Base-by-base conservation (phyloP, 2,329 filamentous ascomycete species). In the Talaromyces sp. region DNA sequence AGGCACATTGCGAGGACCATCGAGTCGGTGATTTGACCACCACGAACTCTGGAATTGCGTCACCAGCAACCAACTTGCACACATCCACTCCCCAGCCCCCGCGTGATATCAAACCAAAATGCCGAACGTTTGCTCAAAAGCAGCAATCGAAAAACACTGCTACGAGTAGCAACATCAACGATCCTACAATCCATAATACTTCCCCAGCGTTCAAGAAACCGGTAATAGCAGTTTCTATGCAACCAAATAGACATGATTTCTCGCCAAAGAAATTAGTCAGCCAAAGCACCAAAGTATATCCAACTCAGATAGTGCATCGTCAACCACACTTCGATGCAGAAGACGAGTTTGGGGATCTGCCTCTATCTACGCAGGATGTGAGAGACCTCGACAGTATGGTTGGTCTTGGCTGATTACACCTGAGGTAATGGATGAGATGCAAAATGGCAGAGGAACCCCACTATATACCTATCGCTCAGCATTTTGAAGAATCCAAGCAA, bases 311-410 rank as follows among this genome's bases (percentile, higher is more conserved):
- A 27, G 15, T 3, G 31, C n/a, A 17, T 19, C 19, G 45, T 22
- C 41, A 62, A 1, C 43, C 43, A 11, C 19, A 58, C 13, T 43
- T 25, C 25, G 60, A 57, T 57, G 49, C 47, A 5, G 66, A 66
- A 58, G 66, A 66, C 15, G 66, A 67, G 3, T 67, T 54, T 8
- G 66, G 47, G 10, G 66, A 67, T 25, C 49, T 67, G 6, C 35
- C 61, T 57, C 54, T 67, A 13, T 63, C 59, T 25, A 62, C 60
- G 45, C 52, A 63, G 31, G 61, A 66, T 8, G 39, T 64, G 27
- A 64, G 45, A 31, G 52, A 66, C 6, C 66, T 66, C 10, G 66
- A 67, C 39, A 49, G 37, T 47, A 49, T 67, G 52, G 25, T 62
- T 11, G 31, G 60, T 33, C 22, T 62, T 27, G 50, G 50, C 47